These are phyloP conservation scores for Cutaneotrichosporon sp. DNA, from an alignment of 1,284 basidiomycete genomes.

Conservation along the genomic window DNA sequence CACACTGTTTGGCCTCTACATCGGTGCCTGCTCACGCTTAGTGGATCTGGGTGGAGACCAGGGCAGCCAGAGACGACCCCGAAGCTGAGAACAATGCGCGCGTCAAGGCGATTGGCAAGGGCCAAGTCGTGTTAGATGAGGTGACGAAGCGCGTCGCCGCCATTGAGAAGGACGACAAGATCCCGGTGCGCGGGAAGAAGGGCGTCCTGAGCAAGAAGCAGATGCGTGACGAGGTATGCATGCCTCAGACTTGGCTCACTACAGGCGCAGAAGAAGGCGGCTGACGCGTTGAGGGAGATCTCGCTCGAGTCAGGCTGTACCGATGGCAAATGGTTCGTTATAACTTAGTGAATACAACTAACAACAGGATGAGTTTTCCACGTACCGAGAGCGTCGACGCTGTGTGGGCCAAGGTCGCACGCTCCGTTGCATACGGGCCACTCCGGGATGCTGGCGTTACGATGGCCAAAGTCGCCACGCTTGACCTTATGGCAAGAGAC, in stretches of 20 bases:
- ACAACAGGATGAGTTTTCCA: constrained; percentile 33
- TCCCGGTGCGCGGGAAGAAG: constrained; percentile 38
- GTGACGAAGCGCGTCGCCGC: constrained; percentile 23
- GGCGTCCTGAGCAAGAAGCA: constrained; percentile 37
- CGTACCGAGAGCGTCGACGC: constrained; percentile 30
- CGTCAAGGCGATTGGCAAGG: constrained; percentile 22
- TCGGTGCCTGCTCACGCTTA: constrained; percentile 8
- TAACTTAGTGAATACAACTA: neutral
- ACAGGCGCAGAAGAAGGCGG: neutral
- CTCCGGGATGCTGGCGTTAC: constrained; percentile 32
- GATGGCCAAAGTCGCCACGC: constrained; percentile 33
- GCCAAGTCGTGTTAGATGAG: constrained; percentile 22
- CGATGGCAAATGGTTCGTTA: constrained; percentile 39
- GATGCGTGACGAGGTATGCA: constrained; percentile 31
- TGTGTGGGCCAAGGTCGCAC: constrained; percentile 32
- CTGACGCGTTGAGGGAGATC: constrained; percentile 30
- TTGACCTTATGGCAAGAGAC: neutral
- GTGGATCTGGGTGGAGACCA: constrained; percentile 35
- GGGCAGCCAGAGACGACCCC: constrained; percentile 18
- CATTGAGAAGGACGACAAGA: constrained; percentile 35
- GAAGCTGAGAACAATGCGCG: constrained; percentile 18
- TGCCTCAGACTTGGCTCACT: neutral
- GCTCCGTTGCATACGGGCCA: constrained; percentile 38
- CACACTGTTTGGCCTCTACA: too few relatives aligned
- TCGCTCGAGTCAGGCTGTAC: constrained; percentile 27